Evolutionary conservation across 2,329 filamentous ascomycete genomes (phyloP).

Genomic region (Ceratocystis huliohia): DNA sequence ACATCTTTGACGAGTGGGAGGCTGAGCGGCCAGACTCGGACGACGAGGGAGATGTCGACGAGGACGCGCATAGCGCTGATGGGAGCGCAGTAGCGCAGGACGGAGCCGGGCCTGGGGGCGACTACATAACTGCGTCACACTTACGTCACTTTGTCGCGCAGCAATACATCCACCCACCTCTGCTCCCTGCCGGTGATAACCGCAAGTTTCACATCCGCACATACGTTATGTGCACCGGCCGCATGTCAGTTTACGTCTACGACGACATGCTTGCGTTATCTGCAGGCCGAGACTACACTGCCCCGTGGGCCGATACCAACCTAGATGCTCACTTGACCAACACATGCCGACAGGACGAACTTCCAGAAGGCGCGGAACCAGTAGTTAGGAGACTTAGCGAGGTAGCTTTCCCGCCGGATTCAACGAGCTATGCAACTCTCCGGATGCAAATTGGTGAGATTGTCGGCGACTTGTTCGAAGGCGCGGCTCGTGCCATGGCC

Average conservation of each 20-base stretch:
- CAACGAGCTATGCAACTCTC: constrained; percentile 47
- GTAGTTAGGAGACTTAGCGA: constrained; percentile 66
- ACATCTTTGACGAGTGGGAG: constrained; percentile 89
- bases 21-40: constrained; percentile 51
- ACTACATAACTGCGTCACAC: constrained; percentile 69
- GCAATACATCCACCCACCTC: constrained; percentile 81
- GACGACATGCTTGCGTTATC: constrained; percentile 86
- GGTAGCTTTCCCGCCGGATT: constrained; percentile 42
- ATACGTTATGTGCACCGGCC: constrained; percentile 73
- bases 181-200: constrained; percentile 53
- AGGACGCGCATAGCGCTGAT: constrained; percentile 18
- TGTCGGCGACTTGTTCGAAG: constrained; percentile 72
- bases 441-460: constrained; percentile 61
- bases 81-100: constrained; percentile 19
- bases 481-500: constrained; percentile 68
- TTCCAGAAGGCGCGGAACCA: constrained; percentile 33
- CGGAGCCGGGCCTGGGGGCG: constrained; percentile 30
- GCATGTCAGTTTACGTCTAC: constrained; percentile 75
- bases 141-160: constrained; percentile 93
- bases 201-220: constrained; percentile 92
- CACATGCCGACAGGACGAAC: constrained; percentile 70
- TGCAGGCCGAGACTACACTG: constrained; percentile 57
- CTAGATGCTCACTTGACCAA: constrained; percentile 81
- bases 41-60: constrained; percentile 40
- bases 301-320: constrained; percentile 44